A percentile compares a stretch with the other conserved stretches of the same genome.
Conservation (phyloP, 805 yeast genomes). For the Zygosaccharomyces lentus region DNA sequence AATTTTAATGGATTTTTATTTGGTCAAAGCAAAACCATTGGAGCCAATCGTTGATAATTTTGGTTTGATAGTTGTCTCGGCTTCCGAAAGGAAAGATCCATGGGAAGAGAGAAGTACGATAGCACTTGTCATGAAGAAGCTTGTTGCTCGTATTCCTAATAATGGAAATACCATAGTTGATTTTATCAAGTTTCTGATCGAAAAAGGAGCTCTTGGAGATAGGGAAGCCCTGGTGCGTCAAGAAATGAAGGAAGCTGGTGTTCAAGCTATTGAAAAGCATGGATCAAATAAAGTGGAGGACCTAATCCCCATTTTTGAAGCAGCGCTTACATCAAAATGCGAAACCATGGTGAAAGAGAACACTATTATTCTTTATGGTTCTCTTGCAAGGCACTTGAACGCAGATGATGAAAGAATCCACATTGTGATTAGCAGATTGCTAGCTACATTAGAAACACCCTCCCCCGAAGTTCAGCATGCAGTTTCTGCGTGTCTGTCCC, state of each 20-base stretch:
- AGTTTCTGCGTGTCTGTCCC: conserved; percentile 79
- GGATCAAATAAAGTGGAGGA: conserved; percentile 67
- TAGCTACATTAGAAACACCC: conserved; percentile 77
- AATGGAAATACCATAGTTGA: conserved; percentile 41
- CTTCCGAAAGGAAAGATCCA: conserved; percentile 59
- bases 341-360: conserved; percentile 62
- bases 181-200: conserved; percentile 60
- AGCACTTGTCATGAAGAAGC: conserved; percentile 59
- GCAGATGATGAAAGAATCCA: conserved; percentile 61
- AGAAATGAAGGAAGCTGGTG: conserved; percentile 87
- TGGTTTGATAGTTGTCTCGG: conserved; percentile 67
- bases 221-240: conserved; percentile 66
- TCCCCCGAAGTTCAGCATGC: conserved; percentile 89
- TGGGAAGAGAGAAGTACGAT: conserved; percentile 86
- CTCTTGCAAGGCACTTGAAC: conserved; percentile 79
- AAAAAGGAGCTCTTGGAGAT: conserved; percentile 69
- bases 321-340: conserved; percentile 40
- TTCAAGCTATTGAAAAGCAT: conserved; percentile 58
- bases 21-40: conserved; percentile 62
- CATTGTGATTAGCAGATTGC: conserved; percentile 60
- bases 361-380: conserved; percentile 83
- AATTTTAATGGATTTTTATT: conserved; percentile 52
- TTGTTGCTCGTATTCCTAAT: conserved; percentile 45
- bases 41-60: conserved; percentile 72
- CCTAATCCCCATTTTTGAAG: conserved; percentile 78